phyloP scores from a whole-genome alignment of 768 basidiomycete species.

The Boletus rubropictus region DNA sequence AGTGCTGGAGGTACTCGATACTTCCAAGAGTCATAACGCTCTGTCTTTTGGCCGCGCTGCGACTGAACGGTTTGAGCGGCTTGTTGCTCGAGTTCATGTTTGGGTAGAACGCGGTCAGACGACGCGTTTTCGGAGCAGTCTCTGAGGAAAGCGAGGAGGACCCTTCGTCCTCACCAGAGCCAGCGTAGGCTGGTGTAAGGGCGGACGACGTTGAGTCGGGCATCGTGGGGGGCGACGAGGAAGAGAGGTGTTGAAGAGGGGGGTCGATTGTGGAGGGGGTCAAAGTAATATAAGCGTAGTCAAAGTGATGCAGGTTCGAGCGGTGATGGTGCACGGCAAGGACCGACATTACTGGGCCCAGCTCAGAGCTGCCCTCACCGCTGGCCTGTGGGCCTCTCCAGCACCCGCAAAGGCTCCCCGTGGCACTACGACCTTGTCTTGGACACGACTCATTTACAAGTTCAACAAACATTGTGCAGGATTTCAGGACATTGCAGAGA shows the following conservation, averaged over 20 bases:
- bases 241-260: conserved; percentile 9
- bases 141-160: conserved; percentile 26
- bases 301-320: background rate
- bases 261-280: conserved; percentile 16
- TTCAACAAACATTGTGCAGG: conserved; percentile 79
- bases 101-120: conserved; percentile 75
- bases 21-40: conserved; percentile 93
- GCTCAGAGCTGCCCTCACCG: conserved; percentile 62
- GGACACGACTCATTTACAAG: conserved; percentile 79
- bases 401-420: conserved; percentile 57
- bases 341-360: conserved; percentile 77
- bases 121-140: conserved; percentile 45
- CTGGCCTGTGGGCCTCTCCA: conserved; percentile 64
- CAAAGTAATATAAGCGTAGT: background rate
- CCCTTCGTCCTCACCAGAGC: conserved; percentile 40
- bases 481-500: conserved; percentile 52
- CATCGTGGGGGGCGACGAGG: conserved; percentile 20
- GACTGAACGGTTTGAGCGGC: conserved; percentile 77
- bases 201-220: conserved; percentile 43
- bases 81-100: conserved; percentile 67
- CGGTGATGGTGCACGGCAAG: conserved; percentile 45
- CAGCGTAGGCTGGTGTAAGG: conserved; percentile 61
- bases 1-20: conserved; percentile 93
- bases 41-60: conserved; percentile 88
- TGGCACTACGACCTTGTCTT: conserved; percentile 46